Conservation (phyloP, 202 grass and related monocot species). For the Schoenoplectus triqueter region DNA sequence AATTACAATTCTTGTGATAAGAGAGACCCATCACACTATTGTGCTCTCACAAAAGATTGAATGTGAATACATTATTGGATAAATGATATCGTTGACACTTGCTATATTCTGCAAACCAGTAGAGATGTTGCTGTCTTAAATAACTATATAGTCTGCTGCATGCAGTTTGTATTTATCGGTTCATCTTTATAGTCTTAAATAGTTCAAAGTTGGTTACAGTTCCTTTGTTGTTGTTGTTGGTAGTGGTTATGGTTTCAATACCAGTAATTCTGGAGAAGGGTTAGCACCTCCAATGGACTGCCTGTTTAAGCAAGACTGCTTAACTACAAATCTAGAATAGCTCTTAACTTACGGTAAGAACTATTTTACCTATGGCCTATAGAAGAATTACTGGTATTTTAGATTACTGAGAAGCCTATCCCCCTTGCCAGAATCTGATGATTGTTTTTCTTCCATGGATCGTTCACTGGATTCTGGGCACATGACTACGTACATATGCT, state of each 20-base stretch:
- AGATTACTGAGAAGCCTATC: conserved; percentile 21
- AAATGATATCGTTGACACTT: neutral
- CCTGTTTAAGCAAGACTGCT: too few relatives aligned
- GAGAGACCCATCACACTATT: neutral
- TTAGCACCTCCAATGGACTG: neutral
- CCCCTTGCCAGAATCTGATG: conserved; percentile 61
- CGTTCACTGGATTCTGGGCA: conserved; percentile 57
- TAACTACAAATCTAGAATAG: too few relatives aligned
- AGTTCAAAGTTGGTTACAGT: too few relatives aligned
- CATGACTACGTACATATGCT: conserved; percentile 77
- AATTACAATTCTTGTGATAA: conserved; percentile 13
- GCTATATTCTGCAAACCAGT: neutral
- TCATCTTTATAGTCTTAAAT: neutral
- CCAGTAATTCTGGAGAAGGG: neutral
- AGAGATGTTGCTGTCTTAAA: neutral
- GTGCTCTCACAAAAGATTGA: neutral
- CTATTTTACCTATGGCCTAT: too few relatives aligned
- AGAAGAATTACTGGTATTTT: too few relatives aligned
- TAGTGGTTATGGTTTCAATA: neutral
- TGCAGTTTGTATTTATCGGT: neutral
- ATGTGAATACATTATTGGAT: too few relatives aligned
- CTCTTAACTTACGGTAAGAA: too few relatives aligned
- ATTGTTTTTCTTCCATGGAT: conserved; percentile 70
- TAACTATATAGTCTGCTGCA: neutral
- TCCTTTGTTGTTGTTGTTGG: neutral